These are phyloP conservation scores for Taxillus chinensis DNA, from an alignment of 164 flowering plant species.

Conservation along the genomic window DNA sequence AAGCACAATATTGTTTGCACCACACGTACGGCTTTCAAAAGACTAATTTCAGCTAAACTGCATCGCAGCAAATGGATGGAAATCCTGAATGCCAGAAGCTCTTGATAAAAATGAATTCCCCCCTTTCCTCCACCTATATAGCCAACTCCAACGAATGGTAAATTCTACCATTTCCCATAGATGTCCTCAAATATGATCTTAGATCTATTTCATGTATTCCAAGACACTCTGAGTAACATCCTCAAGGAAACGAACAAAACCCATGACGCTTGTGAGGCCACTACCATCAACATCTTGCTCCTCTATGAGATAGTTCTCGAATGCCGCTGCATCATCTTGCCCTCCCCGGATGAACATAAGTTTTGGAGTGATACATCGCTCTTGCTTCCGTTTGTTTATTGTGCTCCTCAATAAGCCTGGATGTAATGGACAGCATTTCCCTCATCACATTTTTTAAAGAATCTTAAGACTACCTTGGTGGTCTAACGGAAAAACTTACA, in stretches of 20 bases:
- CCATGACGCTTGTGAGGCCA: constrained; percentile 70
- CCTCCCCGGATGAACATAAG: constrained; percentile 79
- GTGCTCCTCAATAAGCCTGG: constrained; percentile 72
- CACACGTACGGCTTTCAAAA: no score
- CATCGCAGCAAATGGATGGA: no score
- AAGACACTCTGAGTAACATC: constrained; percentile 53
- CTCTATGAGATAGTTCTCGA: constrained; percentile 89
- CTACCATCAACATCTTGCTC: constrained; percentile 91
- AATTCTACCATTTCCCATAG: not conserved
- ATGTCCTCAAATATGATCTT: not conserved
- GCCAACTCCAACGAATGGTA: not conserved
- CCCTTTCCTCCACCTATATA: not conserved
- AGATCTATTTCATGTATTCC: constrained; percentile 55
- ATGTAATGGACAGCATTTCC: not conserved
- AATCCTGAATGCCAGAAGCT: no score
- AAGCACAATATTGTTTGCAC: no score
- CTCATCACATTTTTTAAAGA: not conserved
- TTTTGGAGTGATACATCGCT: constrained; percentile 87
- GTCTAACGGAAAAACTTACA: constrained; percentile 41
- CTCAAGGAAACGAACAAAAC: constrained; percentile 89
- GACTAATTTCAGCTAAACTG: no score
- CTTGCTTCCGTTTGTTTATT: constrained; percentile 84
- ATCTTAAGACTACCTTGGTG: not conserved
- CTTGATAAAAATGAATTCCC: not conserved
- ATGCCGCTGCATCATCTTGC: constrained; percentile 72